Percentiles rank a stretch among this genome's conserved stretches.
These are phyloP conservation scores for Haplographium delicatum DNA, from an alignment of 495 filamentous ascomycete species.

Conservation along the genomic window DNA sequence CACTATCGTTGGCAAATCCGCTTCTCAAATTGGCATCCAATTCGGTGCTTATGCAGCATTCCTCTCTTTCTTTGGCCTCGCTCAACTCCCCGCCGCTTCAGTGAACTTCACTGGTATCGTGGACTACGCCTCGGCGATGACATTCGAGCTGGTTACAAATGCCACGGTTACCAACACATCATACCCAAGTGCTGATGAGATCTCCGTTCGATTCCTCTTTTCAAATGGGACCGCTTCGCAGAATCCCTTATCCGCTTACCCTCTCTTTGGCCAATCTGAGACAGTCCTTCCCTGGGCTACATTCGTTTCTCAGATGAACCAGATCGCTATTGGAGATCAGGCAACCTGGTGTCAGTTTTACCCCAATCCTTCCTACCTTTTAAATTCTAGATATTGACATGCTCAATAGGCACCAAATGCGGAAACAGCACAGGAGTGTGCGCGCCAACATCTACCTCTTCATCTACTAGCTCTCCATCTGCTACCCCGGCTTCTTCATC, in stretches of 20 bases:
- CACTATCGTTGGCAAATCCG: slow-evolving; percentile 48
- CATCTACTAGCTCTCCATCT: not conserved
- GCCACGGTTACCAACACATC: slow-evolving; percentile 27
- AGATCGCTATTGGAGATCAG: slow-evolving; percentile 54
- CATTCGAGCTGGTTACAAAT: slow-evolving; percentile 72
- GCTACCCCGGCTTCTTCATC: not conserved
- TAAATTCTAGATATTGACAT: too few relatives aligned
- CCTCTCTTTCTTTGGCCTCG: slow-evolving; percentile 68
- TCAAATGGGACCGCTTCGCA: slow-evolving; percentile 64
- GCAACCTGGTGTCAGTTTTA: slow-evolving; percentile 78
- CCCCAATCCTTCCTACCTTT: too few relatives aligned
- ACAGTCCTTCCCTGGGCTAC: slow-evolving; percentile 53
- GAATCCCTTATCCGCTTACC: slow-evolving; percentile 47
- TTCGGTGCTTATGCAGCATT: slow-evolving; percentile 70
- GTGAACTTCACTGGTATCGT: slow-evolving; percentile 65
- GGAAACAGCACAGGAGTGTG: slow-evolving; percentile 59
- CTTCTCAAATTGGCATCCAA: slow-evolving; percentile 52
- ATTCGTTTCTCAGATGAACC: slow-evolving; percentile 55
- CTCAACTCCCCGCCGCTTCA: slow-evolving; percentile 49
- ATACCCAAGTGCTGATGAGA: slow-evolving; percentile 50
- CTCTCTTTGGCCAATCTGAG: slow-evolving; percentile 58
- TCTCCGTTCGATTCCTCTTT: slow-evolving; percentile 72
- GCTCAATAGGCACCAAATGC: slow-evolving; percentile 52
- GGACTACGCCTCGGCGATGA: slow-evolving; percentile 61
- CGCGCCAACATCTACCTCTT: slow-evolving; percentile 31